These are phyloP conservation scores for Ophiostoma novo-ulmi DNA, from an alignment of 2,329 filamentous ascomycete genomes.

Conservation along the genomic window DNA sequence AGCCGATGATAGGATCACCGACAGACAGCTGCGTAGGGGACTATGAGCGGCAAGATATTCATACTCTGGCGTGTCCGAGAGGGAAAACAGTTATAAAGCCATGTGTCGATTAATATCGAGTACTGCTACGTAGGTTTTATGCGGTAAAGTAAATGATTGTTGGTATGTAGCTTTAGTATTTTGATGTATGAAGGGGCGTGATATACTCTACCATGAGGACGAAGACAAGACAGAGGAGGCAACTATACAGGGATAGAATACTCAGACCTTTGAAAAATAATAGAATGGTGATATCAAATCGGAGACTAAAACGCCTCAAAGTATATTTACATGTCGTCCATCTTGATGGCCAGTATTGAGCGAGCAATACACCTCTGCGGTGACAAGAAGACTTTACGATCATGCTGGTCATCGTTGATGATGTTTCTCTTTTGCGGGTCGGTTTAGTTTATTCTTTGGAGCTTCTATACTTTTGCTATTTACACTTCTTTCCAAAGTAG, in stretches of 20 bases:
- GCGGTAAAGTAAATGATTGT: not conserved
- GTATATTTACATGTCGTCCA: not conserved
- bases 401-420: not conserved
- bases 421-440: not conserved
- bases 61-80: not conserved
- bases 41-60: not conserved
- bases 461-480: not conserved
- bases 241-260: not conserved
- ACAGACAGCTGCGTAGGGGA: not conserved
- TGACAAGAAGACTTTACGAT: not conserved
- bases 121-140: not conserved
- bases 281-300: not conserved
- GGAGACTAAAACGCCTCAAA: not conserved
- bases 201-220: not conserved
- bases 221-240: not conserved
- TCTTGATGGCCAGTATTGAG: not conserved
- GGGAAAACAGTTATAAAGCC: not conserved
- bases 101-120: not conserved
- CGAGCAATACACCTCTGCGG: not conserved
- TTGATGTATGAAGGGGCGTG: not conserved
- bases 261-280: not conserved
- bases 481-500: not conserved
- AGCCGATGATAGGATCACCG: not conserved
- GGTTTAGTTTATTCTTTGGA: not conserved
- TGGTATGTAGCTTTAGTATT: not conserved